Percentiles rank a stretch among this genome's conserved stretches.
Conservation (phyloP, 2,329 filamentous ascomycete genomes). For the Apiospora kogelbergensis region DNA sequence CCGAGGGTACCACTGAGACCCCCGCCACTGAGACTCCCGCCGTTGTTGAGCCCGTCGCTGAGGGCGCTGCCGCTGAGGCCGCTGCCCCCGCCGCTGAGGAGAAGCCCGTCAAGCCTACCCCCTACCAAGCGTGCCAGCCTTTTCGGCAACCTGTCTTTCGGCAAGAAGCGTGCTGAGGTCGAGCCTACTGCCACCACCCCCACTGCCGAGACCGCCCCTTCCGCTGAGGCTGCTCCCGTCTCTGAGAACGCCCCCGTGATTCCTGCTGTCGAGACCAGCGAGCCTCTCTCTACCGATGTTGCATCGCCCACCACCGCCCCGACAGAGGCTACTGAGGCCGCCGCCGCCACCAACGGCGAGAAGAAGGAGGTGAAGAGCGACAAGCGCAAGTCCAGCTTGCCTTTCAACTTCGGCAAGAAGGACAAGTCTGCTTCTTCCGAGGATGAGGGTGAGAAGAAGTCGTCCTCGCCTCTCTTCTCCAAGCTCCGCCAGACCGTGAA, state of each 20-base stretch:
- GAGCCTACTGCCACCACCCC: conserved; percentile 42
- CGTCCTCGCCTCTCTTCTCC: conserved; percentile 56
- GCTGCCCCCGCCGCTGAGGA: conserved; percentile 32
- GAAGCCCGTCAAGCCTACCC: conserved; percentile 45
- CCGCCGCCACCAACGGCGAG: conserved; percentile 51
- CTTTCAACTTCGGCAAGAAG: conserved; percentile 80
- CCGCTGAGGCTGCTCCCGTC: conserved; percentile 32
- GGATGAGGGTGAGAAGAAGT: conserved; percentile 60
- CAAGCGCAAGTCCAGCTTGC: conserved; percentile 80
- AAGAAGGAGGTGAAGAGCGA: conserved; percentile 66
- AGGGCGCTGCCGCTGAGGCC: conserved; percentile 29
- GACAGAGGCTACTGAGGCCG: conserved; percentile 46
- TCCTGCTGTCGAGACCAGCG: conserved; percentile 57
- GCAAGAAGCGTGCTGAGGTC: conserved; percentile 58
- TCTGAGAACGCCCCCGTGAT: conserved; percentile 58
- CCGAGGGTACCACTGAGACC: conserved; percentile 26
- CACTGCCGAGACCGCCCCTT: conserved; percentile 42
- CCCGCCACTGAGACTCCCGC: conserved; percentile 35
- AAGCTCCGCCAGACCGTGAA: conserved; percentile 48
- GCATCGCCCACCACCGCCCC: conserved; percentile 46
- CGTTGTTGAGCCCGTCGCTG: conserved; percentile 32
- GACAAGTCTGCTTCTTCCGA: conserved; percentile 58
- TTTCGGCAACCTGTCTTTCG: conserved; percentile 53
- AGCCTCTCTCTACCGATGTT: conserved; percentile 57
- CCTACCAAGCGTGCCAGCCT: conserved; percentile 54